A percentile compares a stretch with the other conserved stretches of the same genome.
Evolutionary conservation across 176 grass and related monocot species (phyloP).

Genomic region (Rhipidocladum racemiflorum): DNA sequence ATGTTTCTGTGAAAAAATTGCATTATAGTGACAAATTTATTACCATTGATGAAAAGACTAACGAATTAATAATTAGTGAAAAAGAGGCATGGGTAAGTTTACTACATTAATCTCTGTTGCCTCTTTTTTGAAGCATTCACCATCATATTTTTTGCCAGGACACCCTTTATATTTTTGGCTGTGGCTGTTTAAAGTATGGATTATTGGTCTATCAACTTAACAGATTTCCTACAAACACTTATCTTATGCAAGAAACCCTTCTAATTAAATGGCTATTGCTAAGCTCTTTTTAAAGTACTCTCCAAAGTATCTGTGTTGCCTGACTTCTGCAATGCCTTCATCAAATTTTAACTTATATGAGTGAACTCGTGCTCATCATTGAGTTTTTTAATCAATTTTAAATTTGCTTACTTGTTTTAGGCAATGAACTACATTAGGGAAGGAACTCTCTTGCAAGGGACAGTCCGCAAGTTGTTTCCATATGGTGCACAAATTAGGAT

Average conservation of each 20-base stretch:
- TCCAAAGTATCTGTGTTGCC: not conserved
- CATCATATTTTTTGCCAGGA: not conserved
- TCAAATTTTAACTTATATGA: not conserved
- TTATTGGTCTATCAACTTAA: not conserved
- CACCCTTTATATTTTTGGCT: not conserved
- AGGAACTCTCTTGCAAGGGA: constrained; percentile 74
- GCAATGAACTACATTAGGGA: constrained; percentile 61
- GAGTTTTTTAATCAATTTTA: not conserved
- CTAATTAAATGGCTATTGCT: not conserved
- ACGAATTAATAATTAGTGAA: constrained; percentile 89
- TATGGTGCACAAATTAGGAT: constrained; percentile 82
- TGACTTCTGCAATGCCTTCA: not conserved
- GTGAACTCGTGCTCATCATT: not conserved
- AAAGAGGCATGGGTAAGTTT: constrained; percentile 78
- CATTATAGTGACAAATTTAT: no score
- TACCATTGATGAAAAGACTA: constrained; percentile 70
- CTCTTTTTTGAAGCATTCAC: constrained; percentile 2
- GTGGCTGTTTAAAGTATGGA: not conserved
- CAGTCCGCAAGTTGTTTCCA: constrained; percentile 66
- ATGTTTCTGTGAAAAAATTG: no score
- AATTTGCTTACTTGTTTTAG: constrained; percentile 42
- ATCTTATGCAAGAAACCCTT: not conserved
- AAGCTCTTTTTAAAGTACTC: not conserved
- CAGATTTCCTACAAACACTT: not conserved
- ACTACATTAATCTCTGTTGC: not conserved